Conservation (phyloP, 2,329 filamentous ascomycete species). For the Fusarium sp. region DNA sequence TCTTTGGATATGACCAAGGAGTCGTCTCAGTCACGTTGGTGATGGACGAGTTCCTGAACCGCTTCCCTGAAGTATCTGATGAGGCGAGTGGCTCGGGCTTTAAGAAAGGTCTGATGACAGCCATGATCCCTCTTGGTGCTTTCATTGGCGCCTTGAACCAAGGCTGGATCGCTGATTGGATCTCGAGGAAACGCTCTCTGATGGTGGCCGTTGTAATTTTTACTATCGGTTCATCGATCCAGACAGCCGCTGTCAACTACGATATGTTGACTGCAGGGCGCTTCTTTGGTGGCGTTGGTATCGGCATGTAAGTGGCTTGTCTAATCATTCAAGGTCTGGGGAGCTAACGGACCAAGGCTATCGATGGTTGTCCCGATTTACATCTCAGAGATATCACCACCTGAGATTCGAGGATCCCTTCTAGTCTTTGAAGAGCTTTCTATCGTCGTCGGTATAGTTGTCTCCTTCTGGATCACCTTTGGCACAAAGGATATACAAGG, state of each 20-base stretch:
- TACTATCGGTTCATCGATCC: conserved; percentile 56
- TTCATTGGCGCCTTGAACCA: conserved; percentile 59
- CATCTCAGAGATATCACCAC: conserved; percentile 61
- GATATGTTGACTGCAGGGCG: conserved; percentile 57
- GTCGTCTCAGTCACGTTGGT: conserved; percentile 54
- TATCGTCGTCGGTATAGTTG: conserved; percentile 46
- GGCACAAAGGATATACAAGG: conserved; percentile 42
- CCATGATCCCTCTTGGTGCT: conserved; percentile 59
- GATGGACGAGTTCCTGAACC: conserved; percentile 49
- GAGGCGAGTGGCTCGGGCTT: conserved; percentile 53
- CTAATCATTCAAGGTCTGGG: not conserved
- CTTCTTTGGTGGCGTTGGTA: conserved; percentile 56
- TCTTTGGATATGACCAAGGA: conserved; percentile 55
- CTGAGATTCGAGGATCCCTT: conserved; percentile 59
- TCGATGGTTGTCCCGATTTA: conserved; percentile 54
- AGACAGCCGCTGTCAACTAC: conserved; percentile 54
- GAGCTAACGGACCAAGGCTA: conserved; percentile 8
- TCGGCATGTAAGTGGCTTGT: conserved; percentile 48
- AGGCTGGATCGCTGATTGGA: conserved; percentile 10
- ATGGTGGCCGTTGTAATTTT: conserved; percentile 51
- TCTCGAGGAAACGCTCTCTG: conserved; percentile 4
- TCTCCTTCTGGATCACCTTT: conserved; percentile 49
- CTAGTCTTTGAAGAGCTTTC: conserved; percentile 56
- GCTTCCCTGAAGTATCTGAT: conserved; percentile 49
- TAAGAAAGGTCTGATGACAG: conserved; percentile 59